phyloP scores from a whole-genome alignment of 345 rosid species.

The Erysimum cheiranthoides region DNA sequence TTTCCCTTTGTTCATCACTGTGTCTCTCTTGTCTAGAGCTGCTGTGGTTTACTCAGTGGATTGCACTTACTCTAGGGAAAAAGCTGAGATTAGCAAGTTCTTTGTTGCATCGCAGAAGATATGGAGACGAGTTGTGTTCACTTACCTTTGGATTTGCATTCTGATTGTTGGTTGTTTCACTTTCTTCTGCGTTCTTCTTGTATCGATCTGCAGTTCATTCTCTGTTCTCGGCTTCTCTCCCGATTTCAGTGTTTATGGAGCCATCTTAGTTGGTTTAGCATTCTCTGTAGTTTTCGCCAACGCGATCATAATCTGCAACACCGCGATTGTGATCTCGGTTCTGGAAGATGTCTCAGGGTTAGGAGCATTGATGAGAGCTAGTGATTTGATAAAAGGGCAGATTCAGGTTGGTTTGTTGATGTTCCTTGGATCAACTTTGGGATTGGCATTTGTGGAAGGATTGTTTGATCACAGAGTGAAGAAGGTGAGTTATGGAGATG shows the following conservation, averaged over 20 bases:
- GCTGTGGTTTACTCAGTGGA: slow-evolving; percentile 81
- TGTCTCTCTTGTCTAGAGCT: slow-evolving; percentile 66
- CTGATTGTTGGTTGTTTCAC: slow-evolving; percentile 66
- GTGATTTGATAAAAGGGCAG: slow-evolving; percentile 72
- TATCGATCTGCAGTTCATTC: slow-evolving; percentile 59
- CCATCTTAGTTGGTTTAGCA: slow-evolving; percentile 60
- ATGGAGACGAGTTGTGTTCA: slow-evolving; percentile 68
- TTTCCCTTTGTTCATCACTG: slow-evolving; percentile 75
- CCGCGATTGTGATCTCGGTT: slow-evolving; percentile 68
- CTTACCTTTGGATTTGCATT: slow-evolving; percentile 74
- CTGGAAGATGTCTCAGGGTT: slow-evolving; percentile 87
- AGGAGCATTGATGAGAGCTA: slow-evolving; percentile 71
- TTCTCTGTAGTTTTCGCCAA: slow-evolving; percentile 86
- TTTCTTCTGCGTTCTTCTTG: slow-evolving; percentile 67
- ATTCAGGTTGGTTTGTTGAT: slow-evolving; percentile 86
- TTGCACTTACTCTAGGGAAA: slow-evolving; percentile 68
- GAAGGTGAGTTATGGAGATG: slow-evolving; percentile 89
- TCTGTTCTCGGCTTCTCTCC: slow-evolving; percentile 62
- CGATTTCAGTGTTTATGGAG: slow-evolving; percentile 58
- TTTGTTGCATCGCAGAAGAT: slow-evolving; percentile 51
- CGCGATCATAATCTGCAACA: slow-evolving; percentile 70
- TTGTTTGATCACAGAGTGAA: slow-evolving; percentile 92
- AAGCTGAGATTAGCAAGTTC: slow-evolving; percentile 58
- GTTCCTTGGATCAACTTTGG: slow-evolving; percentile 85
- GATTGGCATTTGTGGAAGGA: slow-evolving; percentile 79